Evolutionary conservation across 2,329 filamentous ascomycete species (phyloP), one percentile per base, ranked within the genome.

Genomic region (Onygena corvina): DNA sequence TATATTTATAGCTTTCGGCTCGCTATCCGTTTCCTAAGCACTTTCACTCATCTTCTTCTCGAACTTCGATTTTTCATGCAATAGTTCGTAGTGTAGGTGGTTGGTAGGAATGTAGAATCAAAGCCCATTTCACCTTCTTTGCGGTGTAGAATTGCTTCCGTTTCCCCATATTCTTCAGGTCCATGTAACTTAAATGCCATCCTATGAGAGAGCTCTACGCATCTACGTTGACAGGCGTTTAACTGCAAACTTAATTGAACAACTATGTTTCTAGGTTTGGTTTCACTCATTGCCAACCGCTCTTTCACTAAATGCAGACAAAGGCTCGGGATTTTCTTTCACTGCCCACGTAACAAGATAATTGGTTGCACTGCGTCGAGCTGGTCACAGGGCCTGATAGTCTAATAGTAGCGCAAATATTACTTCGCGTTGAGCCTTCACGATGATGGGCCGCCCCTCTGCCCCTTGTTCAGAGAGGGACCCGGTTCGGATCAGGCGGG

Each of bases 81-180:
- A 18, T 11, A 3, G 27, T 5, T 29, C 27, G 4, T 29, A 5
- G 11, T 29, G 11, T 29, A n/a, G n/a, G n/a, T n/a, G n/a, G n/a
- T n/a, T n/a, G n/a, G n/a, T n/a, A n/a, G n/a, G n/a, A n/a, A n/a
- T n/a, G n/a, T n/a, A n/a, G n/a, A n/a, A n/a, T n/a, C n/a, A 29
- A 29, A 29, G 27, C 27, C 27, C 27, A 29, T 29, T 29, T 29
- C 11, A 11, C 27, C 4, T 29, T 11, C 5, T 5, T 29, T 29
- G 4, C 5, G 11, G 11, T 11, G 27, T 29, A 3, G n/a, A 21
- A n/a, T n/a, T 40, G 20, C 14, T 23, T 21, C 21, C 18, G 11
- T 40, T 42, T 16, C 38, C 38, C 38, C 20, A 42, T 29, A 42
- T 42, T 42, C 38, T 42, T 42, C 38, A 42, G 38, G 11, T n/a